phyloP scores from a whole-genome alignment of 345 rosid species.

The Salix udensis region DNA sequence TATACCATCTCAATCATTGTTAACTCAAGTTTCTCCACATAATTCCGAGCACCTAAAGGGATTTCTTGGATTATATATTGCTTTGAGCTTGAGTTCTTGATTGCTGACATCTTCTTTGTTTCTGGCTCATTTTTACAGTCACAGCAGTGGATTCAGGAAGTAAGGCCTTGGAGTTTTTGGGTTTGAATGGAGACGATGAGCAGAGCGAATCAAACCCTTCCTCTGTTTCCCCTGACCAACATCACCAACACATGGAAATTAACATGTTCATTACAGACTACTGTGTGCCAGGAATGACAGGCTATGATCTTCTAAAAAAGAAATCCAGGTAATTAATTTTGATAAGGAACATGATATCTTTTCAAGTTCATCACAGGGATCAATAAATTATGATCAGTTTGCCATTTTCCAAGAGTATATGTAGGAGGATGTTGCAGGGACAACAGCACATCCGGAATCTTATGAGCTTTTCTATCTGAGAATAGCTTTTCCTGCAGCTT shows the following conservation, averaged over 20 bases:
- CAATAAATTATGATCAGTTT: slow-evolving; percentile 74
- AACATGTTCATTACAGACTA: slow-evolving; percentile 87
- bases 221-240: slow-evolving; percentile 30
- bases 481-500: slow-evolving; percentile 72
- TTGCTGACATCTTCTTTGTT: background rate
- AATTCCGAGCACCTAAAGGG: slow-evolving; percentile 55
- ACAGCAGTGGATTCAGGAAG: slow-evolving; percentile 89
- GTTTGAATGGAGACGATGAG: slow-evolving; percentile 36
- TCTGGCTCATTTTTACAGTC: slow-evolving; percentile 36
- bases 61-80: background rate
- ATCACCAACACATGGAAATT: slow-evolving; percentile 40
- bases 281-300: slow-evolving; percentile 96
- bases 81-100: background rate
- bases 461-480: slow-evolving; percentile 47
- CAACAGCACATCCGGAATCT: slow-evolving; percentile 58
- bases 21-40: slow-evolving; percentile 70
- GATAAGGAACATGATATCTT: slow-evolving; percentile 78
- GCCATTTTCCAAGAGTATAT: slow-evolving; percentile 72
- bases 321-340: slow-evolving; percentile 48
- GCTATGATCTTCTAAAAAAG: slow-evolving; percentile 81
- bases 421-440: slow-evolving; percentile 87
- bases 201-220: slow-evolving; percentile 24
- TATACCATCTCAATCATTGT: slow-evolving; percentile 70
- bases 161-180: slow-evolving; percentile 81
- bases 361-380: slow-evolving; percentile 54